Base-by-base conservation (phyloP, 2,329 filamentous ascomycete genomes). In the Pseudogymnoascus sp. region DNA sequence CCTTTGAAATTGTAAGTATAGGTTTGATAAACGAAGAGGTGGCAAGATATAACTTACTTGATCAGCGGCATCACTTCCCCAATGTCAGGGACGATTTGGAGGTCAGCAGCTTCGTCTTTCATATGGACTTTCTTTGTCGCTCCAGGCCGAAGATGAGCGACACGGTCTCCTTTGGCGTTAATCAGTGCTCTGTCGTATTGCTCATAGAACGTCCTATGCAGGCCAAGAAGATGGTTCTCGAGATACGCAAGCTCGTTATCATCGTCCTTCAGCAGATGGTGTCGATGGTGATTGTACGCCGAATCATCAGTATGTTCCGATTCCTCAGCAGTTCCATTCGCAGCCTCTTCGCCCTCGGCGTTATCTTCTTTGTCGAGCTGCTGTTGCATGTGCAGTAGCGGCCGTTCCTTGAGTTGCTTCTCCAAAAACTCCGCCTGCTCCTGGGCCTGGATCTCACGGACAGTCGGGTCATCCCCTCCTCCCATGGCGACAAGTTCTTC, bases 331-430 rank as follows among this genome's bases (percentile, higher is more conserved):
- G 62, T 57, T 65, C 68, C 26, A 68, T 75, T 73, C 62, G 59
- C 71, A 57, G 67, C 69, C 69, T 75, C 76, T 59, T 76, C 77
- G 18, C 79, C 70, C 54, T 73, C 77, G 39, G 83, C 81, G 42
- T 91, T 86, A 68, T 93, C 90, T 70, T 92, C 90, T 69, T 91
- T 90, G 71, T 99, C 95, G 21, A 97, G 81, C 73, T 92, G 83
- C 71, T 96, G 90, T 75, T 99, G 95, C 77, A 96, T 89, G 72
- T 95, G 91, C n/a, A 96, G 78, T 29, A 99, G 77, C 0, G 95
- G 95, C 12, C 93, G 85, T 66, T 97, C 92, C 65, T 87, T 90
- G 16, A 97, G 82, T 75, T 99, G 95, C 66, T 92, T 91, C 72
- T 93, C 89, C 60, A 99, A 83, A 0, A 88, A 84, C 73, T 93